Evolutionary conservation across 495 filamentous ascomycete genomes (phyloP).

Genomic region (Podospora pseudopauciseta): DNA sequence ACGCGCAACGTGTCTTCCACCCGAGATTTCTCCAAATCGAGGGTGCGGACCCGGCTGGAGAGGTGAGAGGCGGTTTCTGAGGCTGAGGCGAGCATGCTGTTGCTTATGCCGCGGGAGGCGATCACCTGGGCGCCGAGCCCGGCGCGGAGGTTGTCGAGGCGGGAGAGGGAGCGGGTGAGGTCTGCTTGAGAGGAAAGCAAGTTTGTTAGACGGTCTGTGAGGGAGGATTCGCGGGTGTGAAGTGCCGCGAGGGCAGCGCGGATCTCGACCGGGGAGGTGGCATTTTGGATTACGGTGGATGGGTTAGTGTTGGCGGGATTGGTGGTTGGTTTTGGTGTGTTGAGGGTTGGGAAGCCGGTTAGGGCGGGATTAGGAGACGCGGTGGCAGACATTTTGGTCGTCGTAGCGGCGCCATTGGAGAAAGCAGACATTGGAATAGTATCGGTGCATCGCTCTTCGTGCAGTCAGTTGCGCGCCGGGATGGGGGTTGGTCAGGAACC

Average conservation of each 20-base stretch:
- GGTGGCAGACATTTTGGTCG: constrained; percentile 23
- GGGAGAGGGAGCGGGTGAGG: constrained; percentile 73
- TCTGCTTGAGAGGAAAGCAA: constrained; percentile 78
- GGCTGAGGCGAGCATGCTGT: constrained; percentile 81
- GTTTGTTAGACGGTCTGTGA: constrained; percentile 69
- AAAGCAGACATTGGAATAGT: constrained; percentile 33
- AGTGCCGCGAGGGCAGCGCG: constrained; percentile 69
- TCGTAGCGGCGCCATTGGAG: constrained; percentile 38
- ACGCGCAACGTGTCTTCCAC: constrained; percentile 88
- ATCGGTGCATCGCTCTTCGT: background rate
- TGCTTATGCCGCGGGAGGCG: constrained; percentile 76
- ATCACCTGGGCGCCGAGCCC: constrained; percentile 85
- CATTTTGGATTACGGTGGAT: constrained; percentile 56
- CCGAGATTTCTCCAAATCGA: constrained; percentile 85
- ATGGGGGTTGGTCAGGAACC: background rate
- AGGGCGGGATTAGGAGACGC: constrained; percentile 18
- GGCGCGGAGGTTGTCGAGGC: constrained; percentile 87
- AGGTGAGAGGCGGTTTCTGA: constrained; percentile 83
- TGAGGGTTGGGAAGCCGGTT: constrained; percentile 7
- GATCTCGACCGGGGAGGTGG: constrained; percentile 73
- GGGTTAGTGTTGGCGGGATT: constrained; percentile 13
- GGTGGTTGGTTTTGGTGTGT: constrained; percentile 11
- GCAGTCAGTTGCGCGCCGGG: background rate
- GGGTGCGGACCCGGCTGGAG: constrained; percentile 73
- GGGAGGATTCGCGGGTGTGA: constrained; percentile 66